A percentile compares a stretch with the other conserved stretches of the same genome.
phyloP scores from a whole-genome alignment of 352 stramenopile species.

The Aphanomyces astaci region DNA sequence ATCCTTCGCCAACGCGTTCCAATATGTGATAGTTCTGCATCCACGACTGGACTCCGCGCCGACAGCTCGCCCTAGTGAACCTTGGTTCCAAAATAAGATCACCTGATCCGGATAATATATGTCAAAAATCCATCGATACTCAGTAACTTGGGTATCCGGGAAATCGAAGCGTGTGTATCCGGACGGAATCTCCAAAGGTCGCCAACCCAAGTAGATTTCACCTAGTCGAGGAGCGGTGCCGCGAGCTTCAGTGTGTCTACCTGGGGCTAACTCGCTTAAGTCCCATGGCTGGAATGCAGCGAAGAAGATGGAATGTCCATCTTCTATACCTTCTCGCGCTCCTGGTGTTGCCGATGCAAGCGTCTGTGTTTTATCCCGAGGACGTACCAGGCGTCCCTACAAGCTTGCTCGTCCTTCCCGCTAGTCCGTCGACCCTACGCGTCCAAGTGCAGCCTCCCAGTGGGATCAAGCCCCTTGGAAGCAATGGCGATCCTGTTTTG shows the following conservation, averaged over 20 bases:
- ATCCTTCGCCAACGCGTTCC: conserved; percentile 88
- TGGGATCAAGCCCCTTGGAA: conserved; percentile 13
- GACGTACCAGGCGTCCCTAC: conserved; percentile 57
- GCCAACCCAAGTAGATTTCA: not conserved
- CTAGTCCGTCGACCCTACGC: conserved; percentile 42
- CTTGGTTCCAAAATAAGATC: conserved; percentile 6
- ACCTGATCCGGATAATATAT: conserved; percentile 6
- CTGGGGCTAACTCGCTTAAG: not conserved
- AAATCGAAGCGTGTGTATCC: not conserved
- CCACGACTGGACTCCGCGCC: not conserved
- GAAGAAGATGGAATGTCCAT: not conserved
- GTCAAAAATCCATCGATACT: too few species aligned
- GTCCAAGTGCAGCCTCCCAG: conserved; percentile 10
- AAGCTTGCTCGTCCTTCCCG: conserved; percentile 43
- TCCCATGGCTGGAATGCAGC: not conserved
- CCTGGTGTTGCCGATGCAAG: not conserved
- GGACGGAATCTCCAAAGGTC: not conserved
- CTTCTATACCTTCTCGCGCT: not conserved
- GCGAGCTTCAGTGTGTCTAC: not conserved
- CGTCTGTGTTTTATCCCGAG: conserved; percentile 42
- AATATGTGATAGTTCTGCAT: conserved; percentile 93
- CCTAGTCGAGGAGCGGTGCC: not conserved
- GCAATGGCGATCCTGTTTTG: conserved; percentile 53
- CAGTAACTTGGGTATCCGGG: not conserved
- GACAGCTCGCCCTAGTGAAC: not conserved